These are phyloP conservation scores for Toxoplasma gondii DNA, from an alignment of 169 alveolate genomes.

Conservation along the genomic window DNA sequence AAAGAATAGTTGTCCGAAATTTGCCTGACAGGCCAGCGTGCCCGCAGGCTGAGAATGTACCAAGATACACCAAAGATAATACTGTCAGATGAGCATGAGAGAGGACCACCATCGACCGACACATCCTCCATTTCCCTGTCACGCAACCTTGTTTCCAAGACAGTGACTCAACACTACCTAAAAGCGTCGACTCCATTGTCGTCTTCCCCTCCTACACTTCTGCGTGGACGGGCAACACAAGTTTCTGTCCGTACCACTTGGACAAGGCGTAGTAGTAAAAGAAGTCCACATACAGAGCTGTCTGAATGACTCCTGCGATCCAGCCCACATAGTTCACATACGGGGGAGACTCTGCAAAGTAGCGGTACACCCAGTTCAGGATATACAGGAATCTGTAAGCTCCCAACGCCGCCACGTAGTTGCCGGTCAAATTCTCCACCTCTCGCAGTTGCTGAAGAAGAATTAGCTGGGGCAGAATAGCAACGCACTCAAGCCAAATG, in stretches of 20 bases:
- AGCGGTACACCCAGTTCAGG: slow-evolving; percentile 93
- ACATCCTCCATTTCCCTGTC: neutral
- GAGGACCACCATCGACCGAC: neutral
- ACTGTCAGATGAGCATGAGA: neutral
- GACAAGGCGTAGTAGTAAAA: slow-evolving; percentile 91
- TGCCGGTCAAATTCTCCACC: slow-evolving; percentile 95
- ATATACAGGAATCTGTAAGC: slow-evolving; percentile 93
- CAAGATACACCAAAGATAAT: neutral
- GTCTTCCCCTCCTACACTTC: slow-evolving; percentile 23
- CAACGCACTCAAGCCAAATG: slow-evolving; percentile 96
- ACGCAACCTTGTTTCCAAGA: neutral
- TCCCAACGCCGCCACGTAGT: slow-evolving; percentile 94
- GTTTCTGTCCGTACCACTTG: slow-evolving; percentile 69
- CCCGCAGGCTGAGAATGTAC: neutral
- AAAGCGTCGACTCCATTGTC: neutral
- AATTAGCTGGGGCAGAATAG: slow-evolving; percentile 95
- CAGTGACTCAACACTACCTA: neutral
- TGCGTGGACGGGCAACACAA: slow-evolving; percentile 64
- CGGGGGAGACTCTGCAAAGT: slow-evolving; percentile 79
- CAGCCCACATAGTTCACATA: slow-evolving; percentile 89
- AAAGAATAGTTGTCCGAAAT: too few species aligned
- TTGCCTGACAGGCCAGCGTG: neutral
- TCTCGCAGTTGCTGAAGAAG: slow-evolving; percentile 93
- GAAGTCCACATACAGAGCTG: slow-evolving; percentile 94
- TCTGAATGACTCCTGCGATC: slow-evolving; percentile 93